These are phyloP conservation scores for Acacia concinna DNA, from an alignment of 331 rosid species.

Conservation along the genomic window DNA sequence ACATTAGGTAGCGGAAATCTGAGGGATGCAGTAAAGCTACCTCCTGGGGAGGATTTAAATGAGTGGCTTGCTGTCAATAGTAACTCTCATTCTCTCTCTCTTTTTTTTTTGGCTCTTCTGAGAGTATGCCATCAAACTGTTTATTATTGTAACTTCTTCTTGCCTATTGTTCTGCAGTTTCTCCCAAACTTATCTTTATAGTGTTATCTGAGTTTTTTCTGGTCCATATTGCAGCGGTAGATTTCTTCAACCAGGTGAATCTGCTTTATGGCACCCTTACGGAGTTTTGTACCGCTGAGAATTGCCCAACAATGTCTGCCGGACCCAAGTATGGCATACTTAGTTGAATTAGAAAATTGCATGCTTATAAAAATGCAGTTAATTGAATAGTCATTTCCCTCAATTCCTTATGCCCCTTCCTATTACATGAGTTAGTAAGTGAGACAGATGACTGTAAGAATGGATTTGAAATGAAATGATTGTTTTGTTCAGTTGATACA, in stretches of 20 bases:
- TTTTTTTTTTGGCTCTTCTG: constrained; percentile 26
- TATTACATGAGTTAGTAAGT: not conserved
- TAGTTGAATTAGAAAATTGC: not conserved
- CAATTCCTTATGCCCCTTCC: not conserved
- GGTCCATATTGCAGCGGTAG: constrained; percentile 74
- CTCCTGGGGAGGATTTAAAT: constrained; percentile 97
- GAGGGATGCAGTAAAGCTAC: constrained; percentile 99
- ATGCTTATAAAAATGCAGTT: constrained; percentile 15
- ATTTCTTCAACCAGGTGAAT: constrained; percentile 99
- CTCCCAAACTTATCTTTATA: constrained; percentile 4
- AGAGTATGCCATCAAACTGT: constrained; percentile 24
- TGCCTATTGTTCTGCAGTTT: constrained; percentile 13
- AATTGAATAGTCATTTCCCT: constrained; percentile 19
- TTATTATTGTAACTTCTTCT: constrained; percentile 10
- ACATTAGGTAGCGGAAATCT: constrained; percentile 97
- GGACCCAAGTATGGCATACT: constrained; percentile 88
- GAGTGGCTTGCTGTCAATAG: constrained; percentile 99
- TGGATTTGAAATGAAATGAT: not conserved
- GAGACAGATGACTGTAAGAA: not conserved
- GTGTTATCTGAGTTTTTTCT: constrained; percentile 18
- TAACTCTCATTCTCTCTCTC: constrained; percentile 46
- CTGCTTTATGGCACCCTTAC: constrained; percentile 96
- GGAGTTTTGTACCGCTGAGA: constrained; percentile 94
- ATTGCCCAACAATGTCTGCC: constrained; percentile 97
- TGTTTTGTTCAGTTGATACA: constrained; percentile 12